Conservation (phyloP, 192 early-diverging fungal species). For the Umbelopsis sp. region DNA sequence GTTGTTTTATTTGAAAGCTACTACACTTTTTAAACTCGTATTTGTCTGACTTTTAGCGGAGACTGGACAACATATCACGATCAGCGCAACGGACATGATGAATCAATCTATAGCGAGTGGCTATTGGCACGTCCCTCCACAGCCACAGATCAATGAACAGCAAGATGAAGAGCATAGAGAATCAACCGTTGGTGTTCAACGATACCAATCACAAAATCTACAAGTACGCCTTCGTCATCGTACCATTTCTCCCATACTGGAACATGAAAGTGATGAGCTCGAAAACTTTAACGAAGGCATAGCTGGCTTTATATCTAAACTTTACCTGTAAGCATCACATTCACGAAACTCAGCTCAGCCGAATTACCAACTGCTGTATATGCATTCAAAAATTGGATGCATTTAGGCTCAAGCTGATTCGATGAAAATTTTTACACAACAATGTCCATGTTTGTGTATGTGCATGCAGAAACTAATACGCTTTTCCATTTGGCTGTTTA, state of each 20-base stretch:
- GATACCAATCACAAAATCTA: neutral
- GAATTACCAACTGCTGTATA: neutral
- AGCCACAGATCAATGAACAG: neutral
- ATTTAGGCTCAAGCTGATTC: neutral
- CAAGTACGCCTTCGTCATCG: slow-evolving; percentile 10
- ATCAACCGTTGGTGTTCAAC: neutral
- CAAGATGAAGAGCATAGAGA: neutral
- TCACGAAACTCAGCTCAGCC: neutral
- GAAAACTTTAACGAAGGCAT: slow-evolving; percentile 27
- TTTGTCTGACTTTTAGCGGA: neutral
- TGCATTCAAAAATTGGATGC: neutral
- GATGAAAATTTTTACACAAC: no score
- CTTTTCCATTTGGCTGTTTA: neutral
- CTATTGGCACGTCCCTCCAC: neutral
- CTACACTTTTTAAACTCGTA: neutral
- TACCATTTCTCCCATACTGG: neutral
- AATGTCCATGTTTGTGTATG: neutral
- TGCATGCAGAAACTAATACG: neutral
- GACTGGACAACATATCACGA: neutral
- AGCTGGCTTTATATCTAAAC: slow-evolving; percentile 42
- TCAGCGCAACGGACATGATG: neutral
- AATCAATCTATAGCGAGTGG: neutral
- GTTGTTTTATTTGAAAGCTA: neutral
- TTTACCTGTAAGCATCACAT: slow-evolving; percentile 37
- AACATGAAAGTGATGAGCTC: slow-evolving; percentile 19